Base-by-base conservation (phyloP, 75 land plant species). In the Cupressus sempervirens region DNA sequence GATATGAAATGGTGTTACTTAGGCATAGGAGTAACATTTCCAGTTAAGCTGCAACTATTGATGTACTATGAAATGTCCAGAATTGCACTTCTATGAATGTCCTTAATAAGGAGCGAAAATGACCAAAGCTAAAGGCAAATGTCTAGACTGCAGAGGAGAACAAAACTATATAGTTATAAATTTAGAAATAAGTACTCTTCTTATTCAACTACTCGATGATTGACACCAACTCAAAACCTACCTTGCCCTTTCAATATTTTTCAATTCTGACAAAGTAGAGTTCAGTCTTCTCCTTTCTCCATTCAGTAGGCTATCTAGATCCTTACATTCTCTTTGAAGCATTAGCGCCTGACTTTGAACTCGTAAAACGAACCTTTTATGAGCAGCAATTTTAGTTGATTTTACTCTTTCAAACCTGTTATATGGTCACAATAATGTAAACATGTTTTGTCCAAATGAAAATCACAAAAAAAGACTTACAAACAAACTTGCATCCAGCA, bases 371-470 rank as follows among this genome's bases (percentile, higher is more conserved):
- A 84, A 76, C 86, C 95, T 74, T 54, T 89, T 88, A 84, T 88
- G 85, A 2, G 92, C 94, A 54, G 88, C 87, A 1, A 83, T 45
- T 82, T 90, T 91, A 84, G 84, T 80, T 68, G 85, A 88, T 70
- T 88, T 93, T 1, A 91, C 91, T 82, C 87, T 94, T 90, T 92
- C 97, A 75, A 88, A 95, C 91, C 96, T 95, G 87, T 45, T 48
- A 48, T 40, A 38, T 34, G 23, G 7, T 54, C 36, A 10, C 83
- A 45, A 52, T 36, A 46, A 43, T 20, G 26, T 41, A 38, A 38
- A 41, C 41, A 23, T 76, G 45, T 6, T 76, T 74, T 23, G 48
- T 76, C 45, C n/a, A 41, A 76, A 41, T 76, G 35, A 76, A 35
- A 29, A 43, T 45, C 30, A 41, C 23, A 79, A 41, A 43, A 32